Percentiles rank a stretch among this genome's conserved stretches.
Evolutionary conservation across 371 early-diverging fungal genomes (phyloP).

Genomic region (Rhizopus arrhizus): DNA sequence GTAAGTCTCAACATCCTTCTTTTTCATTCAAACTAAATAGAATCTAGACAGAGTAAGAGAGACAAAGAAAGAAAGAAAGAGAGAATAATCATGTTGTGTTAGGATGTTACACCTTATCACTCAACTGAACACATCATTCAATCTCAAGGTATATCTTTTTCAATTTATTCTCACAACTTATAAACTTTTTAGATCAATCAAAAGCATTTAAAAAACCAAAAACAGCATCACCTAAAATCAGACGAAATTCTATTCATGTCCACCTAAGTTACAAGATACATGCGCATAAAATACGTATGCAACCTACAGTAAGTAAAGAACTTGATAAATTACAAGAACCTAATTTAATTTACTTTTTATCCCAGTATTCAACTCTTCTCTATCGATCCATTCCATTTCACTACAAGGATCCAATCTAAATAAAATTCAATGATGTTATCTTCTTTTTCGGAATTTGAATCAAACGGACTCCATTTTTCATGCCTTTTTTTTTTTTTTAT

Average conservation of each 20-base stretch:
- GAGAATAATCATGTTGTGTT: not conserved
- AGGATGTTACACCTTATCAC: slow-evolving; percentile 3
- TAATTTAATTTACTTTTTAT: not conserved
- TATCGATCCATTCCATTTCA: not conserved
- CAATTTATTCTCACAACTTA: no score
- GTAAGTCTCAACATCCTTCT: not conserved
- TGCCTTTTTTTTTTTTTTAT: slow-evolving; percentile 7
- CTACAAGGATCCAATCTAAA: not conserved
- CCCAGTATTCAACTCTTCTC: not conserved
- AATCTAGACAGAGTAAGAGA: no score
- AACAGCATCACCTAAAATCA: not conserved
- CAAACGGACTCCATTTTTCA: not conserved
- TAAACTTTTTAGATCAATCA: not conserved
- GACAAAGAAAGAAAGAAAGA: not conserved
- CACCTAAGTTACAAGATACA: slow-evolving; percentile 29
- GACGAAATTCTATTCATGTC: slow-evolving; percentile 21
- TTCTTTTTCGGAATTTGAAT: not conserved
- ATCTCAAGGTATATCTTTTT: no score
- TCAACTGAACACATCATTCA: no score
- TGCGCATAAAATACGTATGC: slow-evolving; percentile 16
- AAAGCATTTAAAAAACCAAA: slow-evolving; percentile 2
- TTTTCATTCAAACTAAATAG: no score
- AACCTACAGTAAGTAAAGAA: not conserved
- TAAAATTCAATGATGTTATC: not conserved
- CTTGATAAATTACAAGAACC: not conserved